Percentiles rank a stretch among this genome's conserved stretches.
Evolutionary conservation across 2,329 filamentous ascomycete genomes (phyloP).

Genomic region (Huntiella moniliformis): DNA sequence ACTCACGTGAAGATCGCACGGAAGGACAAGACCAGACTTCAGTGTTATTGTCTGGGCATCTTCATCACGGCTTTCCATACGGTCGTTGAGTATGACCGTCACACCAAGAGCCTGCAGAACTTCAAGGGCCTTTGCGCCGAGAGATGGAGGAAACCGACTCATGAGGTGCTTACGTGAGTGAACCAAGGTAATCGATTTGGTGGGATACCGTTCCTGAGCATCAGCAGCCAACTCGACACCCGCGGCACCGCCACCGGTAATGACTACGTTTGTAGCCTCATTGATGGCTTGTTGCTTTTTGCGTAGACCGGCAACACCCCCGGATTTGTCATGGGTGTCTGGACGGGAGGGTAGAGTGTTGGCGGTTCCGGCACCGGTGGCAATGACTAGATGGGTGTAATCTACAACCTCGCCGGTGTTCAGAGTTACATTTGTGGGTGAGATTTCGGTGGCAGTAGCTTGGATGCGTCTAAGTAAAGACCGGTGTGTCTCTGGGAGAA

Average conservation of each 20-base stretch:
- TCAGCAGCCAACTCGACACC: conserved; percentile 44
- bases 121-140: conserved; percentile 23
- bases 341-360: conserved; percentile 30
- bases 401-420: neutral
- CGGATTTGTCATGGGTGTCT: conserved; percentile 22
- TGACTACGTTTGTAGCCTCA: conserved; percentile 24
- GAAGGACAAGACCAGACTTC: conserved; percentile 24
- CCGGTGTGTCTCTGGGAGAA: conserved; percentile 15
- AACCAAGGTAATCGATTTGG: conserved; percentile 36
- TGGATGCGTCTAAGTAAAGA: conserved; percentile 13
- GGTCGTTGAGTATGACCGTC: conserved; percentile 31
- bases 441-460: neutral
- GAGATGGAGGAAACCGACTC: conserved; percentile 28
- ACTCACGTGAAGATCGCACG: conserved; percentile 32
- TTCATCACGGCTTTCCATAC: conserved; percentile 22
- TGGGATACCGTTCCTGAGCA: conserved; percentile 34
- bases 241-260: conserved; percentile 41
- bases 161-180: conserved; percentile 37
- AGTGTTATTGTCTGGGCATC: conserved; percentile 24
- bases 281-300: conserved; percentile 28
- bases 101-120: conserved; percentile 28
- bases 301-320: conserved; percentile 25
- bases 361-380: conserved; percentile 32
- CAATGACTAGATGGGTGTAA: conserved; percentile 38
- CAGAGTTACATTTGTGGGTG: neutral